Evolutionary conservation across 306 rosid genomes (phyloP), one percentile per base, ranked within the genome.

Genomic region (Vicia villosa): DNA sequence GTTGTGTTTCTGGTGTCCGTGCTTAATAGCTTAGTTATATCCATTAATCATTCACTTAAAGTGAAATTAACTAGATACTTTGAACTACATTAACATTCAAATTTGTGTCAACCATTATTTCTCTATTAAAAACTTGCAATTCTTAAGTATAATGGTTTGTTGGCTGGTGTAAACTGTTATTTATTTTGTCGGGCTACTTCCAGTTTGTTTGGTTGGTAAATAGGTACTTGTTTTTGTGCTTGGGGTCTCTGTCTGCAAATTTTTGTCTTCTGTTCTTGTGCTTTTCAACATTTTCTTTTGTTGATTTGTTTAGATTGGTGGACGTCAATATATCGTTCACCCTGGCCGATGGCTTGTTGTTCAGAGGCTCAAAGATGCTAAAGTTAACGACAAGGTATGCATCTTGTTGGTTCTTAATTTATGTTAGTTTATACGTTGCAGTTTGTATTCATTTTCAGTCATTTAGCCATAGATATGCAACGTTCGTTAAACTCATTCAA

Each of bases 281-380:
- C 19, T 78, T 57, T 65, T 77, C 61, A 64, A 6, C 57, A 15
- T 36, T 56, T 21, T 36, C 10, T 8, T 20, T 41, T 77, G 58
- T 8, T 45, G 59, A 14, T 22, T 67, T 81, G 68, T 64, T 36
- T 70, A 92, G 98, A 54, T 94, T 62, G 99, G 99, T 26, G 78
- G 84, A 36, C 95, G 96, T 15, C 99, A 94, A 22, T 94, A 88
- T 75, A 94, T 94, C 62, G 99, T 94, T 57, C 86, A 91, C 73
- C 97, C 99, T 7, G 99, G 99, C 38, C 91, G 99, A 13, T 87
- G 63, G 74, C 72, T 94, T 8, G 66, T 78, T 70, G 87, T 87
- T 38, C 99, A 94, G 86, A 83, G 96, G 79, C 92, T 94, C 68
- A 87, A 91, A 82, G 99, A 82, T 14, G 97, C 91, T 12, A 82